Conservation (phyloP, 768 basidiomycete genomes). For the Crepidotus variabilis region DNA sequence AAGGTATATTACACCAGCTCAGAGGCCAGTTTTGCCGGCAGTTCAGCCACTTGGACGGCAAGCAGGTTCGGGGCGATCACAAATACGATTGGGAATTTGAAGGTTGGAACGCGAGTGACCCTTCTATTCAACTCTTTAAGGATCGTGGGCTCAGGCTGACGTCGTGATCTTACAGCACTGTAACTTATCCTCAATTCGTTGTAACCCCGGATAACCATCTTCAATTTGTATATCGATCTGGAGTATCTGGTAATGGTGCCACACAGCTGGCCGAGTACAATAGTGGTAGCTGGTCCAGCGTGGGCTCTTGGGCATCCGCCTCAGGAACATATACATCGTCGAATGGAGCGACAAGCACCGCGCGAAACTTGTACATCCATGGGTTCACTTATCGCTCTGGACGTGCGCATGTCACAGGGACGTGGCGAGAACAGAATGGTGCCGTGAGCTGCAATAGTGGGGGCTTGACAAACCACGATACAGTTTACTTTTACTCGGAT, state of each 20-base stretch:
- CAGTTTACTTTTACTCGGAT: conserved; percentile 42
- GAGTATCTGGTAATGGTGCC: conserved; percentile 43
- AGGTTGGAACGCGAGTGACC: conserved; percentile 35
- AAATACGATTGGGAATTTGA: conserved; percentile 35
- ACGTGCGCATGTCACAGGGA: conserved; percentile 40
- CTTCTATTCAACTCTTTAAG: neutral
- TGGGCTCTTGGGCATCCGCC: conserved; percentile 44
- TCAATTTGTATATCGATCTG: conserved; percentile 45
- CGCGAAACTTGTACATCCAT: conserved; percentile 45
- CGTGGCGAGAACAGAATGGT: conserved; percentile 42
- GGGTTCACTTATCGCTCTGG: conserved; percentile 38
- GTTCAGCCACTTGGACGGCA: conserved; percentile 38
- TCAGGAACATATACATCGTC: conserved; percentile 40
- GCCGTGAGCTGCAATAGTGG: conserved; percentile 39
- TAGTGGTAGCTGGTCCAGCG: conserved; percentile 36
- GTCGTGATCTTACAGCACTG: conserved; percentile 20
- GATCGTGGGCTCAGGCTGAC: neutral
- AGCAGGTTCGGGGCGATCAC: conserved; percentile 38
- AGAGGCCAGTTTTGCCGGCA: conserved; percentile 34
- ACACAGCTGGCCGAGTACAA: conserved; percentile 45
- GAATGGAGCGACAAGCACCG: conserved; percentile 34
- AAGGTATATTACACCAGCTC: conserved; percentile 40
- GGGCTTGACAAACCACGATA: conserved; percentile 46
- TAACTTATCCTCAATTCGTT: conserved; percentile 48
- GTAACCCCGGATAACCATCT: conserved; percentile 41